Percentiles rank a stretch among this genome's conserved stretches.
Conservation (phyloP, 2,329 filamentous ascomycete species). For the Botryotinia narcissicola region DNA sequence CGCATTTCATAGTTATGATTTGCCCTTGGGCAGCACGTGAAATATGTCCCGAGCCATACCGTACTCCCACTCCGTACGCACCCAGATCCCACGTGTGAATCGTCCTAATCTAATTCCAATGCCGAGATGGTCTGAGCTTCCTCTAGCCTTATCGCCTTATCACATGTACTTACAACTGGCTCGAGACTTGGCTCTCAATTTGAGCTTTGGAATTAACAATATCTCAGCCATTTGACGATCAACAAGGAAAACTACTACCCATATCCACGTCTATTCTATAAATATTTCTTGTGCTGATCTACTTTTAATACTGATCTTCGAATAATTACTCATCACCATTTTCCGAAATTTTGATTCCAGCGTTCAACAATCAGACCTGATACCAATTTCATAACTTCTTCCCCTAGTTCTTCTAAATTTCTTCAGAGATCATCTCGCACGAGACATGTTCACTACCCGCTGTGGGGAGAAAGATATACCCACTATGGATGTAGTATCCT, state of each 20-base stretch:
- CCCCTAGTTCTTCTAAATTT: background rate
- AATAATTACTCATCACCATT: no score
- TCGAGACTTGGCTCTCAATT: no score
- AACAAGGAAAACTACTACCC: background rate
- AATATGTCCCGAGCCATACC: background rate
- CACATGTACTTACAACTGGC: no score
- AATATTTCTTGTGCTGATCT: background rate
- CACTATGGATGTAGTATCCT: background rate
- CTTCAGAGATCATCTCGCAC: background rate
- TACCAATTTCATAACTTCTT: background rate
- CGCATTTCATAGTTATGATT: no score
- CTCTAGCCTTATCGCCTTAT: background rate
- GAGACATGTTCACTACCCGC: background rate
- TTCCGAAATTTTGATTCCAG: background rate
- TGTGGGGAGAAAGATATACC: background rate
- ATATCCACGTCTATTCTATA: background rate
- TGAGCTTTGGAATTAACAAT: no score
- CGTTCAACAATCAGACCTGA: background rate
- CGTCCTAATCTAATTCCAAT: background rate
- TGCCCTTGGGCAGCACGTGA: background rate
- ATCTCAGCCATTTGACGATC: background rate
- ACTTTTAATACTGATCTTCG: background rate
- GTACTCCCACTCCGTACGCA: no score
- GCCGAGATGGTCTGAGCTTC: background rate
- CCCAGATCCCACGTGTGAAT: background rate